A percentile compares a stretch with the other conserved stretches of the same genome.
These are phyloP conservation scores for Metschnikowia dekortorum DNA, from an alignment of 805 yeast species.

Conservation along the genomic window DNA sequence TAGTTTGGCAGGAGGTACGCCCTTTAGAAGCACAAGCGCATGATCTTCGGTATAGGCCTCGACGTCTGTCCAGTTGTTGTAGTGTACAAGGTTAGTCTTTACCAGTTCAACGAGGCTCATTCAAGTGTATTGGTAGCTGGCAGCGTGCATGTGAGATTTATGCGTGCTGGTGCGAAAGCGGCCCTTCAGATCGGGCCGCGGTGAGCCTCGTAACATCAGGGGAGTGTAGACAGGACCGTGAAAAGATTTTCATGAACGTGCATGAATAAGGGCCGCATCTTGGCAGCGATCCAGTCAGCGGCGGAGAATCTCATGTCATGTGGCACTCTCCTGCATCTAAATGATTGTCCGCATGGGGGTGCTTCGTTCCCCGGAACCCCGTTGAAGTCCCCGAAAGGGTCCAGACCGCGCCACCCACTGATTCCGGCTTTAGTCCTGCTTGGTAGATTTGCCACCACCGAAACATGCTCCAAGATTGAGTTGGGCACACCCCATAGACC, in stretches of 20 bases:
- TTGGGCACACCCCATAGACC: not conserved
- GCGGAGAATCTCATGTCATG: not conserved
- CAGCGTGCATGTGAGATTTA: not conserved
- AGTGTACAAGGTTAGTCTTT: conserved; percentile 39
- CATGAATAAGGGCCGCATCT: not conserved
- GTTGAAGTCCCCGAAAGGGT: not conserved
- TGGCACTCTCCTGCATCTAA: not conserved
- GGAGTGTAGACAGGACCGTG: not conserved
- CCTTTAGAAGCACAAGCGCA: conserved; percentile 20
- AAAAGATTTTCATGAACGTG: conserved; percentile 1
- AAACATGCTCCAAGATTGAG: not conserved
- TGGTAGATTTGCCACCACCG: not conserved
- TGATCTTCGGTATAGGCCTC: conserved; percentile 9
- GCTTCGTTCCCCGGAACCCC: not conserved
- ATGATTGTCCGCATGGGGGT: not conserved
- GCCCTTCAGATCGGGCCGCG: not conserved
- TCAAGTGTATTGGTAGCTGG: not conserved
- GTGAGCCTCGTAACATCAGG: not conserved
- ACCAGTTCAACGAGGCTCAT: conserved; percentile 31
- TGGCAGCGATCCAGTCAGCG: not conserved
- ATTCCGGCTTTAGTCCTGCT: not conserved
- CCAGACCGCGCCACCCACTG: not conserved
- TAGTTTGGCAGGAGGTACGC: conserved; percentile 28
- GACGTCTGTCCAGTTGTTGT: conserved; percentile 43
- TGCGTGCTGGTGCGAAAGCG: not conserved